phyloP scores from a whole-genome alignment of 2,329 filamentous ascomycete species.

The Clarireedia hainanense region DNA sequence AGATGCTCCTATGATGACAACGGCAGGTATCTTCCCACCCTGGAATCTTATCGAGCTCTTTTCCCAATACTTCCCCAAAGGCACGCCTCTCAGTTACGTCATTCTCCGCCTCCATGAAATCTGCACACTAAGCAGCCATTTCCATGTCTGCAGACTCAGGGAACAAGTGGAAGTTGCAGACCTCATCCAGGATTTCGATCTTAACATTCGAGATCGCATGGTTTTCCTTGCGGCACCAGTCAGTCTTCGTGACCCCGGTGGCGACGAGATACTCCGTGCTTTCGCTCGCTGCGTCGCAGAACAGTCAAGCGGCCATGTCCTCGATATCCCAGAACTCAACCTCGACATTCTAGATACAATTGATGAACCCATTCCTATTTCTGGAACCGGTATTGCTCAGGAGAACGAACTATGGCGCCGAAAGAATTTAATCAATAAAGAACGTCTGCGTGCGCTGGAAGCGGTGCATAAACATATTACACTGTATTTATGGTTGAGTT shows the following conservation, averaged over 20 bases:
- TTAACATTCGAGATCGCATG: conserved; percentile 62
- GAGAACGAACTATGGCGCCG: rapidly evolving
- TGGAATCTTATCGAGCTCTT: conserved; percentile 65
- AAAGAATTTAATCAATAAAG: conserved; percentile 29
- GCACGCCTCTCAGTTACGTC: conserved; percentile 77
- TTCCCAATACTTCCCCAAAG: conserved; percentile 70
- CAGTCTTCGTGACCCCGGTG: conserved; percentile 41
- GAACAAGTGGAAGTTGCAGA: conserved; percentile 61
- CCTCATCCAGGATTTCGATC: conserved; percentile 60
- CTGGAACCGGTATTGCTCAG: conserved; percentile 18
- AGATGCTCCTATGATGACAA: conserved; percentile 57
- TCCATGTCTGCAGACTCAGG: conserved; percentile 59
- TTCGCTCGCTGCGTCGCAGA: conserved; percentile 64
- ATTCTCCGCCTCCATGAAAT: conserved; percentile 67
- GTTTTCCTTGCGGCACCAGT: conserved; percentile 70
- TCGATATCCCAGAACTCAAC: conserved; percentile 66
- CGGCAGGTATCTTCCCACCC: conserved; percentile 70
- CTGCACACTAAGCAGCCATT: conserved; percentile 50
- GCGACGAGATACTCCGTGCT: conserved; percentile 46
- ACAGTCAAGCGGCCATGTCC: conserved; percentile 65
- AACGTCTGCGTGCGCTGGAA: conserved; percentile 61
- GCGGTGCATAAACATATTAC: conserved; percentile 73
- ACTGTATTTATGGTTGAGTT: conserved; percentile 88
- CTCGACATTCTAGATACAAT: conserved; percentile 17
- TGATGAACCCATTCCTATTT: no score